A percentile compares a stretch with the other conserved stretches of the same genome.
These are phyloP conservation scores for Sporothrix protearum DNA, from an alignment of 2,329 filamentous ascomycete genomes.

Conservation along the genomic window DNA sequence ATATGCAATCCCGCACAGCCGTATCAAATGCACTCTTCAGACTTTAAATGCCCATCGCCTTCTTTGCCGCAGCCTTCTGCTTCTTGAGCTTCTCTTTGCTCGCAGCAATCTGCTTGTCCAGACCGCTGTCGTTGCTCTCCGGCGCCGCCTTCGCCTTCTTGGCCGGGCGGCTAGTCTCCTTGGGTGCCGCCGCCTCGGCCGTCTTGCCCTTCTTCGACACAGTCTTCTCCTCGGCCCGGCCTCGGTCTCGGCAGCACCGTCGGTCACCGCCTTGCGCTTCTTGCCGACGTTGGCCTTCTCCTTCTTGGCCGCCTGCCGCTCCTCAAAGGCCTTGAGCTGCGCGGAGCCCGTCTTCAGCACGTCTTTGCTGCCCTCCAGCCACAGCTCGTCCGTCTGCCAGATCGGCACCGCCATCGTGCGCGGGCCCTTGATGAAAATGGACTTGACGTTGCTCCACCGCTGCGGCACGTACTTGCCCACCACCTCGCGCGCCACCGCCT, in stretches of 20 bases:
- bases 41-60: constrained; percentile 25
- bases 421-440: constrained; percentile 85
- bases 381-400: constrained; percentile 89
- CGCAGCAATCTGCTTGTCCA: constrained; percentile 58
- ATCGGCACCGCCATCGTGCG: constrained; percentile 87
- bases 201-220: constrained; percentile 55
- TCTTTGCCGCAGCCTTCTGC: constrained; percentile 55
- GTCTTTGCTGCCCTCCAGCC: constrained; percentile 70
- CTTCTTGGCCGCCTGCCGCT: constrained; percentile 33
- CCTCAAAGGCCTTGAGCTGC: constrained; percentile 44
- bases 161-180: constrained; percentile 45
- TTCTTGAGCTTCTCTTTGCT: constrained; percentile 56
- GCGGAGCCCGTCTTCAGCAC: constrained; percentile 59
- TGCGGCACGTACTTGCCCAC: constrained; percentile 78
- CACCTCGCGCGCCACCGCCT: constrained; percentile 64
- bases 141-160: constrained; percentile 42
- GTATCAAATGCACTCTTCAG: background rate
- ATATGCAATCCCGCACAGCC: background rate
- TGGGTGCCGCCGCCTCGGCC: constrained; percentile 47
- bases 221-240: constrained; percentile 42
- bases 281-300: constrained; percentile 61
- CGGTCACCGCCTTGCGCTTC: constrained; percentile 55
- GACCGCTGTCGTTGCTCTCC: constrained; percentile 49
- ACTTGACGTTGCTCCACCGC: constrained; percentile 81
- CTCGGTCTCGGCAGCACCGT: constrained; percentile 31